Evolutionary conservation across 768 basidiomycete genomes (phyloP).

Genomic region (Phylloporus sp.): DNA sequence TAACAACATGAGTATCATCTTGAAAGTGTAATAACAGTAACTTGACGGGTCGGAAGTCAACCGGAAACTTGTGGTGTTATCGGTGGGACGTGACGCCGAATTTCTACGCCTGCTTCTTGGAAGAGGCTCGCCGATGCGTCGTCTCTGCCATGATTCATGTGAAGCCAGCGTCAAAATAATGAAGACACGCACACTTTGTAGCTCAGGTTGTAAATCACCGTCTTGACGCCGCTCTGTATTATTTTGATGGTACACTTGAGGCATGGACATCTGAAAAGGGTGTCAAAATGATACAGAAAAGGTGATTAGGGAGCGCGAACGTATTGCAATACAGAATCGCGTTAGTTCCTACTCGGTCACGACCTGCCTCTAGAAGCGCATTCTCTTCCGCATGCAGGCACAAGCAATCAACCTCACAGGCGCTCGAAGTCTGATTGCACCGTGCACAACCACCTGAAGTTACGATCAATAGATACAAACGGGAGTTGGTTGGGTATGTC

Average conservation of each 20-base stretch:
- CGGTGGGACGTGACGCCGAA: conserved; percentile 64
- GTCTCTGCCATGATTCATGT: conserved; percentile 47
- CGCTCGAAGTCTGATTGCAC: conserved; percentile 57
- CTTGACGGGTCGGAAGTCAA: neutral
- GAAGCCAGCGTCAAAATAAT: neutral
- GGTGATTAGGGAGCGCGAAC: conserved; percentile 42
- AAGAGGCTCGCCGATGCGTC: conserved; percentile 77
- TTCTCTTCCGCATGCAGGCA: conserved; percentile 99
- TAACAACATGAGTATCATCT: conserved; percentile 31
- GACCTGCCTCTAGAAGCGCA: conserved; percentile 88
- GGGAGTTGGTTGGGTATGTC: neutral
- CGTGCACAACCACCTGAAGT: conserved; percentile 83
- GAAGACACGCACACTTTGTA: conserved; percentile 80
- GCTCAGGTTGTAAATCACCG: conserved; percentile 89
- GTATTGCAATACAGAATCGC: conserved; percentile 98
- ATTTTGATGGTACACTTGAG: conserved; percentile 96
- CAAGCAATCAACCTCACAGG: conserved; percentile 68
- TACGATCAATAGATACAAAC: conserved; percentile 41
- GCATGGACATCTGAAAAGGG: conserved; percentile 79
- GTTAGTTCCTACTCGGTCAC: conserved; percentile 78
- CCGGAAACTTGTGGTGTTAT: conserved; percentile 12
- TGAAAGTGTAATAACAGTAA: conserved; percentile 24
- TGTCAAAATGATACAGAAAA: conserved; percentile 1
- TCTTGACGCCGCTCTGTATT: conserved; percentile 87
- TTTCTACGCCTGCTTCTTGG: conserved; percentile 73